Conservation (phyloP, 176 grass and related monocot genomes). For the Poa annua region DNA sequence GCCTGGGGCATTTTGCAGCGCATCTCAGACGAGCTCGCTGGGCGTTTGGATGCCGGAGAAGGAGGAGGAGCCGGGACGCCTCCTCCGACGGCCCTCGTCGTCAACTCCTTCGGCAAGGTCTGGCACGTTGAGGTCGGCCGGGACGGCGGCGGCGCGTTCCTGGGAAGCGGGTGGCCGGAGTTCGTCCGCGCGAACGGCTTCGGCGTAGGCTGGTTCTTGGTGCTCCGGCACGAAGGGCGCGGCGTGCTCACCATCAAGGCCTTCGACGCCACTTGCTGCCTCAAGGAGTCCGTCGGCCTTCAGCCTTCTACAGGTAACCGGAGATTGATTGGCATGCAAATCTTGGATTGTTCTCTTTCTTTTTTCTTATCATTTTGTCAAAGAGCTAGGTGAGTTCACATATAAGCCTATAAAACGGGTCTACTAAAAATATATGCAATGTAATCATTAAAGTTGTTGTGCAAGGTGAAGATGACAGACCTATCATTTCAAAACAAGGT, state of each 20-base stretch:
- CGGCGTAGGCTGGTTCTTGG: slow-evolving; percentile 34
- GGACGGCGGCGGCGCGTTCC: slow-evolving; percentile 41
- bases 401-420: not conserved
- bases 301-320: not conserved
- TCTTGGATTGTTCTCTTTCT: not conserved
- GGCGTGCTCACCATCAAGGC: slow-evolving; percentile 32
- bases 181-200: slow-evolving; percentile 39
- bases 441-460: not conserved
- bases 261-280: slow-evolving; percentile 37
- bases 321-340: not conserved
- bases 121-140: slow-evolving; percentile 38
- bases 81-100: not conserved
- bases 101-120: slow-evolving; percentile 36
- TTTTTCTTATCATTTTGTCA: not conserved
- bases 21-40: not conserved
- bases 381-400: not conserved
- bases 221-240: slow-evolving; percentile 40
- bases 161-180: slow-evolving; percentile 44
- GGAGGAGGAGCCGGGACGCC: not conserved
- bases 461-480: not conserved
- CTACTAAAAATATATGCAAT: not conserved
- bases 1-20: not conserved
- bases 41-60: not conserved
- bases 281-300: slow-evolving; percentile 17
- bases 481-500: not conserved